These are phyloP conservation scores for Endoconidiophora polonica DNA, from an alignment of 2,329 filamentous ascomycete genomes.

Conservation along the genomic window DNA sequence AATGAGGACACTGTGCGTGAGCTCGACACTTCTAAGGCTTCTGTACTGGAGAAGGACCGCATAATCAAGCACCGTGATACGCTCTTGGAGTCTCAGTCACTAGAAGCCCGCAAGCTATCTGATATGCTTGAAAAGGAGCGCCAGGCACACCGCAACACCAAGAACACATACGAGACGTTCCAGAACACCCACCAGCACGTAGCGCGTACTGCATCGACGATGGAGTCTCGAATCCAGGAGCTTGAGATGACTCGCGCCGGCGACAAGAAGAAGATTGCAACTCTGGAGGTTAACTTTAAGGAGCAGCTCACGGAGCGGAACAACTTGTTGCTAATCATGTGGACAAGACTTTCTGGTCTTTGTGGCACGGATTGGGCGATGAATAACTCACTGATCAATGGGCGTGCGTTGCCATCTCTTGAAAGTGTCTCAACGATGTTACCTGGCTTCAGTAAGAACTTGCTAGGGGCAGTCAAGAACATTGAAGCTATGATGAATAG, in stretches of 20 bases:
- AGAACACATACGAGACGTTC: conserved; percentile 72
- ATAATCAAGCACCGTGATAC: conserved; percentile 79
- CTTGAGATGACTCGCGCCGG: conserved; percentile 64
- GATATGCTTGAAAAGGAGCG: conserved; percentile 88
- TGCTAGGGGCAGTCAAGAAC: conserved; percentile 71
- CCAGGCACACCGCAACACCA: conserved; percentile 67
- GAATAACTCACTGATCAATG: conserved; percentile 74
- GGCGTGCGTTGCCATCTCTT: conserved; percentile 62
- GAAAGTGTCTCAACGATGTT: conserved; percentile 77
- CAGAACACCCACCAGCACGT: conserved; percentile 79
- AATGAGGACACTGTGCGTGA: conserved; percentile 72
- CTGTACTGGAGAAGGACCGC: conserved; percentile 77
- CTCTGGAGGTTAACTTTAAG: conserved; percentile 63
- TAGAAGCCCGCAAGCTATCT: conserved; percentile 69
- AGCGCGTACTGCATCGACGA: conserved; percentile 67
- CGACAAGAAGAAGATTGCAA: conserved; percentile 60
- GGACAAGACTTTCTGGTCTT: conserved; percentile 71
- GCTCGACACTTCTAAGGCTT: conserved; percentile 59
- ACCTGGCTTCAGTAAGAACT: conserved; percentile 76
- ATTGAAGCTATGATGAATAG: conserved; percentile 64
- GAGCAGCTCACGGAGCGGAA: conserved; percentile 86
- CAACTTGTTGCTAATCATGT: conserved; percentile 69
- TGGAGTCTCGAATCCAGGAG: conserved; percentile 71
- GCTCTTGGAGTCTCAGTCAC: conserved; percentile 70
- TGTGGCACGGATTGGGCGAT: conserved; percentile 89